Percentiles rank a stretch among this genome's conserved stretches.
Conservation (phyloP, 2,329 filamentous ascomycete species). For the Sarocladium strictum region DNA sequence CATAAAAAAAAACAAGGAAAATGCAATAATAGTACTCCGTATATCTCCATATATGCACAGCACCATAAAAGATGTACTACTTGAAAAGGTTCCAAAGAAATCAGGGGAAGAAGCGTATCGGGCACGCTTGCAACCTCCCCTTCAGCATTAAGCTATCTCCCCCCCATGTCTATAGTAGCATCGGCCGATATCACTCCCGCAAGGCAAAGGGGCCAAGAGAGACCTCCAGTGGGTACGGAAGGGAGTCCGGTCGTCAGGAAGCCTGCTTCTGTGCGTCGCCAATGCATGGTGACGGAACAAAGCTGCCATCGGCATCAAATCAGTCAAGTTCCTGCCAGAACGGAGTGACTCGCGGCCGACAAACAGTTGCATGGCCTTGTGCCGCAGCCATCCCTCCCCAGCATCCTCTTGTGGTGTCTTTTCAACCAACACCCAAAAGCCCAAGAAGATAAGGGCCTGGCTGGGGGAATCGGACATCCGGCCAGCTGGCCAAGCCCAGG, state of each 20-base stretch:
- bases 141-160: background rate
- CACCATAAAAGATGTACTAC: background rate
- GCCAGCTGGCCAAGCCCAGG: conserved; percentile 1
- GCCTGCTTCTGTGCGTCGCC: too few species aligned
- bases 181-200: background rate
- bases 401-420: background rate
- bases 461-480: conserved; percentile 1
- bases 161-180: conserved; percentile 8
- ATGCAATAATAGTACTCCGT: background rate
- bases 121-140: too few species aligned
- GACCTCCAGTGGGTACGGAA: background rate
- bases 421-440: too few species aligned
- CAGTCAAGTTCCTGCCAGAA: background rate
- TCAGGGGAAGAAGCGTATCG: too few species aligned
- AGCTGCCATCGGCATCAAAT: background rate
- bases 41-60: background rate
- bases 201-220: background rate
- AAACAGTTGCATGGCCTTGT: too few species aligned
- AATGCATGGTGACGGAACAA: too few species aligned
- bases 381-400: background rate
- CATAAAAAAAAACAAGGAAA: background rate
- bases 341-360: too few species aligned
- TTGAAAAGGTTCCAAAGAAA: background rate
- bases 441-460: background rate
- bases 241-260: background rate